Percentiles rank a stretch among this genome's conserved stretches.
phyloP scores from a whole-genome alignment of 1,139 yeast genomes.

The Pichia sp. region DNA sequence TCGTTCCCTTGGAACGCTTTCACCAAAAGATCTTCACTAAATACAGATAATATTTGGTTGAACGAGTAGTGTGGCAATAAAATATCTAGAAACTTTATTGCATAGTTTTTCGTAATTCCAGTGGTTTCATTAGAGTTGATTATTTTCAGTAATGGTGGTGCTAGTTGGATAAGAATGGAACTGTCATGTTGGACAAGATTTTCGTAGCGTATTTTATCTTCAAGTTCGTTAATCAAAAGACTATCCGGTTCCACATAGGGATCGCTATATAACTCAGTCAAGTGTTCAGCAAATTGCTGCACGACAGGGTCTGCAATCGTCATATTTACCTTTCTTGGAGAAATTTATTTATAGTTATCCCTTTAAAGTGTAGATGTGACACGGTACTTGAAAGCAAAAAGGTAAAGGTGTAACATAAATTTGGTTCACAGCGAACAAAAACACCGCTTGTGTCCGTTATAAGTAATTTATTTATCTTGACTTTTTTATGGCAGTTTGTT shows the following conservation, averaged over 20 bases:
- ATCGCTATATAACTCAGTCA: conserved; percentile 16
- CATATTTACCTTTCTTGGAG: conserved; percentile 1
- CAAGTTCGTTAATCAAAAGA: conserved; percentile 19
- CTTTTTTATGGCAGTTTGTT: no score
- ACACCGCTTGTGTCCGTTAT: no score
- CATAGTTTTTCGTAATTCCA: conserved; percentile 16
- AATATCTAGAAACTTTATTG: conserved; percentile 22
- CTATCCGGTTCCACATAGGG: conserved; percentile 16
- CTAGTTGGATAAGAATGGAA: conserved; percentile 17
- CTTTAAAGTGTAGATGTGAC: background rate
- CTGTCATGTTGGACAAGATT: conserved; percentile 14
- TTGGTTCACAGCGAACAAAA: background rate
- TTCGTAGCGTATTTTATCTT: conserved; percentile 19
- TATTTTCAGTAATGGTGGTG: conserved; percentile 21
- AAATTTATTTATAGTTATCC: no score
- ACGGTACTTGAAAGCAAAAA: background rate
- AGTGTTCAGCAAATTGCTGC: conserved; percentile 19
- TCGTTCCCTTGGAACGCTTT: conserved; percentile 25
- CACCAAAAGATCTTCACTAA: conserved; percentile 22
- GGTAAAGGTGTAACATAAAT: background rate
- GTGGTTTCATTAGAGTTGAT: conserved; percentile 25
- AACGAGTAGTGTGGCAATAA: conserved; percentile 26
- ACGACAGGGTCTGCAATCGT: conserved; percentile 24
- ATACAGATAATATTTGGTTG: conserved; percentile 22
- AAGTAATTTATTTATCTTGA: no score